Evolutionary conservation across 345 rosid species (phyloP).

Genomic region (Acer saccharum): DNA sequence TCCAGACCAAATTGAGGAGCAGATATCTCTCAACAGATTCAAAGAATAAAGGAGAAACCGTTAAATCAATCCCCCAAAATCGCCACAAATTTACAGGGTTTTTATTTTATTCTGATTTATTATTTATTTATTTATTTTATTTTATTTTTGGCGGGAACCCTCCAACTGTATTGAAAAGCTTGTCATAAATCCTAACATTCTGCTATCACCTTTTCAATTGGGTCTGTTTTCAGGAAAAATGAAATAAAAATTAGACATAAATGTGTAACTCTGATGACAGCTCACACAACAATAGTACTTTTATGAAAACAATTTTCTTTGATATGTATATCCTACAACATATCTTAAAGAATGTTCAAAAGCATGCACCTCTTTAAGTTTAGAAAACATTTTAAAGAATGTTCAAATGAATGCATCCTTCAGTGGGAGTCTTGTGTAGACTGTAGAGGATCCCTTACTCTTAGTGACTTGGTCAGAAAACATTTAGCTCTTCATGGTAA

Average conservation of each 20-base stretch:
- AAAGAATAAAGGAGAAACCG: conserved; percentile 5
- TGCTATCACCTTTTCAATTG: not conserved
- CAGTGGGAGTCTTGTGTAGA: too few relatives aligned
- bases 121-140: not conserved
- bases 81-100: not conserved
- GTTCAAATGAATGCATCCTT: too few relatives aligned
- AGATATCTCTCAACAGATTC: conserved; percentile 12
- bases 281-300: not conserved
- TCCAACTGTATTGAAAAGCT: not conserved
- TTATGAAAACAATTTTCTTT: too few relatives aligned
- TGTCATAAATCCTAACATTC: not conserved
- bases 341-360: too few relatives aligned
- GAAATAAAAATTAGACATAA: not conserved
- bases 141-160: conserved; percentile 10
- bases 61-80: conserved; percentile 6
- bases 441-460: too few relatives aligned
- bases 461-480: too few relatives aligned
- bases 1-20: not conserved
- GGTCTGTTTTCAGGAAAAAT: not conserved
- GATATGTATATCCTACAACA: too few relatives aligned
- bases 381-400: too few relatives aligned
- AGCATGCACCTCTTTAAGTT: too few relatives aligned
- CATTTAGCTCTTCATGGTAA: too few relatives aligned
- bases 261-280: not conserved
- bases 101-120: not conserved